phyloP scores from a whole-genome alignment of 2,329 filamentous ascomycete species.

The Aspergillus sp. region DNA sequence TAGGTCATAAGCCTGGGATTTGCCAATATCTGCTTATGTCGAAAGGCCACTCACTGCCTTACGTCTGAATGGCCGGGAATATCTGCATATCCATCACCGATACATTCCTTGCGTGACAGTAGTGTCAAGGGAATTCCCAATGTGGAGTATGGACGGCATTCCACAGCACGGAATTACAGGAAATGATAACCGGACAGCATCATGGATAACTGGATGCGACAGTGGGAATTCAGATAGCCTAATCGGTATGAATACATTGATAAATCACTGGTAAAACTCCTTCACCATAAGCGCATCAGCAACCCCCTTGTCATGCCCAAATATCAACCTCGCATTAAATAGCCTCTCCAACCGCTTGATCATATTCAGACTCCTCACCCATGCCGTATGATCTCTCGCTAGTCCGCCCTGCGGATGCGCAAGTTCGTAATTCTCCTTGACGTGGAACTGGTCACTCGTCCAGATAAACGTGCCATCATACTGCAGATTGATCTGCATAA shows the following conservation, averaged over 20 bases:
- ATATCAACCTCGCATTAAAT: conserved; percentile 25
- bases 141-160: too few species aligned
- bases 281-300: conserved; percentile 4
- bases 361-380: conserved; percentile 31
- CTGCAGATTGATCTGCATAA: conserved; percentile 33
- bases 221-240: conserved; percentile 1
- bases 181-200: too few species aligned
- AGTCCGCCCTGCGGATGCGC: conserved; percentile 32
- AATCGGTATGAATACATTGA: too few species aligned
- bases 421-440: conserved; percentile 35
- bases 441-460: conserved; percentile 38
- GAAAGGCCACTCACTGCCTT: too few species aligned
- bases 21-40: too few species aligned
- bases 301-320: conserved; percentile 25
- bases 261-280: not conserved
- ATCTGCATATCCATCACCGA: too few species aligned
- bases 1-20: too few species aligned
- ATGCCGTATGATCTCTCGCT: conserved; percentile 32
- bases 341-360: conserved; percentile 26
- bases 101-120: too few species aligned
- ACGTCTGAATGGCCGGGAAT: too few species aligned
- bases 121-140: too few species aligned
- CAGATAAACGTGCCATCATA: conserved; percentile 36
- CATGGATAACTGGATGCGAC: conserved; percentile 36
- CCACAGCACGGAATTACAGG: too few species aligned